Evolutionary conservation across 2,329 filamentous ascomycete species (phyloP), one percentile per base, ranked within the genome.

Genomic region (Orbilia javanica): DNA sequence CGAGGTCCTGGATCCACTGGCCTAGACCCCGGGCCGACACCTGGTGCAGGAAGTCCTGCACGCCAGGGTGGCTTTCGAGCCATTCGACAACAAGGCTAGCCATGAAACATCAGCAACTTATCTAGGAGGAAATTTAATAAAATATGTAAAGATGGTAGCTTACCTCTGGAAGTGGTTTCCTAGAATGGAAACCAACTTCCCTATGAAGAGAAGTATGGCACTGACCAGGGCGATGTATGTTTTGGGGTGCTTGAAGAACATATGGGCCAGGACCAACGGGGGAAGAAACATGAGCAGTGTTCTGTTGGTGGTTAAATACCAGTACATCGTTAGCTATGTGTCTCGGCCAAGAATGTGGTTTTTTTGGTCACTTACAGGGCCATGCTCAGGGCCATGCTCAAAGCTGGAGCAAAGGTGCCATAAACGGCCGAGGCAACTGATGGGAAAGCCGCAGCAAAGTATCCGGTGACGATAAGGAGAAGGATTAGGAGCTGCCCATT

Each of bases 371-470:
- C 48, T 67, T 55, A 67, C 64, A 22, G 13, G 48, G 31, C 31
- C 46, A 53, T 53, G 46, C 53, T 60, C 53, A 60, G 53, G 53
- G 53, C 53, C 46, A 53, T 53, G 46, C 53, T 60, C 53, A 60
- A 31, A 31, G 53, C 53, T 8, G 15, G 20, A 29, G 7, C 13
- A 44, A 42, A 8, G 20, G 15, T 39, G 11, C n/a, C 46, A 27
- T 11, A 48, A 36, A 55, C 20, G 29, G 6, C 52, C 4, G 52
- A 55, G 15, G 63, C 42, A 25, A 66, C 2, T 20, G 20, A 8
- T 18, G 63, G 48, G 48, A 18, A 42, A n/a, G 31, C 42, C 22
- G 36, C 36, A 10, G 48, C 48, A 22, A 25, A 39, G n/a, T 67
- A 55, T 46, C 46, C 64, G 20, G 25, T 18, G 64, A 31, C 20